Evolutionary conservation across 1,284 basidiomycete species (phyloP).

Genomic region (Cryptococcus sp.): DNA sequence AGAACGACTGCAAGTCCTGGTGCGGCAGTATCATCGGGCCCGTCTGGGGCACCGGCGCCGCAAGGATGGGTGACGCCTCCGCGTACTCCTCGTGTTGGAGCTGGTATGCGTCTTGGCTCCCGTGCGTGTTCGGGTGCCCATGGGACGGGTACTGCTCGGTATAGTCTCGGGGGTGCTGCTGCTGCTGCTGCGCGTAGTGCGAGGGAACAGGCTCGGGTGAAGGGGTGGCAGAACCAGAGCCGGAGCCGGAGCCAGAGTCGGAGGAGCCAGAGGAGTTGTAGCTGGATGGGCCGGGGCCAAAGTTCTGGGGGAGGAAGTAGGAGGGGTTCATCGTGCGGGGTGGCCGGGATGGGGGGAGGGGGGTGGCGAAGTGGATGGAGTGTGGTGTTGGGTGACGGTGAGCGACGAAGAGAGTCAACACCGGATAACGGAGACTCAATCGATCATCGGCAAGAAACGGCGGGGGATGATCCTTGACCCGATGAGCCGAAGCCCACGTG

Average conservation of each 20-base stretch:
- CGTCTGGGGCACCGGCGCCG: background rate
- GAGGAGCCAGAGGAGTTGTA: slow-evolving; percentile 1
- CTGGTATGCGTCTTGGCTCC: background rate
- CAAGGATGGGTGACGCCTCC: slow-evolving; percentile 1
- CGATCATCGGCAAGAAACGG: too few relatives aligned
- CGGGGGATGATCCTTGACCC: too few relatives aligned
- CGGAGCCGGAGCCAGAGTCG: background rate
- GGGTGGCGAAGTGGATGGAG: background rate
- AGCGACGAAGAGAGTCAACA: too few relatives aligned
- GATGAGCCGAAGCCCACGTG: too few relatives aligned
- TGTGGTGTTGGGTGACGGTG: too few relatives aligned
- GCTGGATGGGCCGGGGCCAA: background rate
- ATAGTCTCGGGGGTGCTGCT: background rate
- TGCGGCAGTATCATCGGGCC: slow-evolving; percentile 40
- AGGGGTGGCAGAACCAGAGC: background rate
- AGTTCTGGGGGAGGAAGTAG: slow-evolving; percentile 12
- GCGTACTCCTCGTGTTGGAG: slow-evolving; percentile 1
- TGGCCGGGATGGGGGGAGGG: too few relatives aligned
- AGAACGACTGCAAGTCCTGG: slow-evolving; percentile 45
- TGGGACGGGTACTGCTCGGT: background rate
- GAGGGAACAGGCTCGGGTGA: slow-evolving; percentile 1
- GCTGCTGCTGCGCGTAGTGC: background rate
- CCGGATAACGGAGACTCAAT: too few relatives aligned
- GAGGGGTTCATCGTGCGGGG: slow-evolving; percentile 13
- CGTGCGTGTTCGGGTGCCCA: background rate